phyloP scores from a whole-genome alignment of 2,329 filamentous ascomycete genomes.

The Trichoderma koningii region DNA sequence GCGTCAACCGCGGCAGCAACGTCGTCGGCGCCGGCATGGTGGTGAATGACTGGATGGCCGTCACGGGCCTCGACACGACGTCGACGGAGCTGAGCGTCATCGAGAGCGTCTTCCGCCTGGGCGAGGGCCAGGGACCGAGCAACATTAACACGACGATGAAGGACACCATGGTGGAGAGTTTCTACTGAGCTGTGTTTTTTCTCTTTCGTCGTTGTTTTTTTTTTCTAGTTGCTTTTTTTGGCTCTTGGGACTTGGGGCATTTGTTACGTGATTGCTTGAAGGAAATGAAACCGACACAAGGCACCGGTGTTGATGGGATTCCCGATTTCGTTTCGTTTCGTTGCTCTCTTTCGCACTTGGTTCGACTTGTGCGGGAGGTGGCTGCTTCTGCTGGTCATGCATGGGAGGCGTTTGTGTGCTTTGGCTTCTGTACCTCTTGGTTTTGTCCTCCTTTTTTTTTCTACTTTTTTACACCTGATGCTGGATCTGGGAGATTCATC shows the following conservation, averaged over 20 bases:
- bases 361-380: constrained; percentile 2
- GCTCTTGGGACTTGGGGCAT: constrained; percentile 1
- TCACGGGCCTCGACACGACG: constrained; percentile 90
- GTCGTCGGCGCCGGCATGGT: constrained; percentile 78
- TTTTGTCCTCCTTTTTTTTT: neutral
- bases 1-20: constrained; percentile 87
- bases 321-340: constrained; percentile 16
- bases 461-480: constrained; percentile 17
- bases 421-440: constrained; percentile 27
- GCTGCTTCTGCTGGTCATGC: constrained; percentile 19
- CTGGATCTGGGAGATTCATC: neutral
- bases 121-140: constrained; percentile 78
- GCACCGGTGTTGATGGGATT: constrained; percentile 24
- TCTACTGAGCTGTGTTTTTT: constrained; percentile 66
- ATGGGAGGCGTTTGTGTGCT: constrained; percentile 28
- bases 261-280: constrained; percentile 24
- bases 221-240: neutral
- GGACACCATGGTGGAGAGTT: constrained; percentile 98
- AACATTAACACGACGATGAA: constrained; percentile 84
- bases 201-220: neutral
- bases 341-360: neutral
- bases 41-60: constrained; percentile 86
- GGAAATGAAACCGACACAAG: constrained; percentile 9
- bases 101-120: constrained; percentile 92
- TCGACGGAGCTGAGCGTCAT: constrained; percentile 97